phyloP scores from a whole-genome alignment of 352 stramenopile species.

The Phytopythium kandeliae region DNA sequence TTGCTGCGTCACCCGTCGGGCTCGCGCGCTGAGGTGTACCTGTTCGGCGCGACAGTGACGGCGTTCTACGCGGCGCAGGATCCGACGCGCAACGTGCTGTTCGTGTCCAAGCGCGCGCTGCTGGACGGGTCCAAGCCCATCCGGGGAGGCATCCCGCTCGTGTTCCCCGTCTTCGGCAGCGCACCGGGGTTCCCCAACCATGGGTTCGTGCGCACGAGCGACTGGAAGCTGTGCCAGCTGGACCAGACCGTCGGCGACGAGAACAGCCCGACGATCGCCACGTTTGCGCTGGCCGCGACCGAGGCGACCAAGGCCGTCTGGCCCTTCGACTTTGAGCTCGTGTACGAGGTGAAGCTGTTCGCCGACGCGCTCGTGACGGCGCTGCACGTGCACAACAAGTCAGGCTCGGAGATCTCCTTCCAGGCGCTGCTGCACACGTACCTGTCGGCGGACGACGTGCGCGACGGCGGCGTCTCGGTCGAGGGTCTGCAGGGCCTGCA shows the following conservation, averaged over 20 bases:
- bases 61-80: constrained; percentile 72
- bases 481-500: constrained; percentile 81
- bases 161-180: constrained; percentile 95
- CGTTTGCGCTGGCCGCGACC: constrained; percentile 45
- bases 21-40: constrained; percentile 69
- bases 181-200: constrained; percentile 89
- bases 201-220: constrained; percentile 87
- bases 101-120: constrained; percentile 86
- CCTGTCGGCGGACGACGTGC: constrained; percentile 78
- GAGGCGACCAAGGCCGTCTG: constrained; percentile 51
- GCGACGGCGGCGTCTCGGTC: constrained; percentile 50
- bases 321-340: constrained; percentile 73
- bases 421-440: constrained; percentile 96
- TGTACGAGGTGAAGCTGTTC: constrained; percentile 87
- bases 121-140: constrained; percentile 93
- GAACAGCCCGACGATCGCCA: constrained; percentile 44
- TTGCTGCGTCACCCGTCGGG: constrained; percentile 62
- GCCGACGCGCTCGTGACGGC: constrained; percentile 75
- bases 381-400: constrained; percentile 90
- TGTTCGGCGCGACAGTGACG: constrained; percentile 92
- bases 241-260: constrained; percentile 31
- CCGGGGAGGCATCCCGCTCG: constrained; percentile 93
- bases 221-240: constrained; percentile 59
- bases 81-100: constrained; percentile 86
- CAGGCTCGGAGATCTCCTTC: constrained; percentile 79